Conservation (phyloP, 2,329 filamentous ascomycete species). For the Diaporthe aspalathi region DNA sequence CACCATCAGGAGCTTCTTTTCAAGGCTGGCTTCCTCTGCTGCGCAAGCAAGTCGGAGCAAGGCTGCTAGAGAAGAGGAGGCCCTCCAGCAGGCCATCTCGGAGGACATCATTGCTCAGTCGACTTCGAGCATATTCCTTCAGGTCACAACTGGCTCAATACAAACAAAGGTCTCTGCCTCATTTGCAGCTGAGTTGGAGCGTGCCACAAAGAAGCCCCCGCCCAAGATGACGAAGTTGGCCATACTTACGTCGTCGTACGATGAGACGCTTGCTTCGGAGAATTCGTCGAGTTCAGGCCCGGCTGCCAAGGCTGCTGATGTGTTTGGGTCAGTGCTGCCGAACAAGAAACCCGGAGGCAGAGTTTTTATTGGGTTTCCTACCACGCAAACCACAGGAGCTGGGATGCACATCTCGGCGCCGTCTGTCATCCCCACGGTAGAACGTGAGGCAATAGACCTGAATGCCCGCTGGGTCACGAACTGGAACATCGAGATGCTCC, state of each 20-base stretch:
- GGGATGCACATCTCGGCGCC: conserved; percentile 95
- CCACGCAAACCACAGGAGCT: conserved; percentile 94
- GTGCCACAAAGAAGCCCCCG: conserved; percentile 96
- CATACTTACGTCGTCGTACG: conserved; percentile 90
- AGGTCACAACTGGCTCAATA: conserved; percentile 86
- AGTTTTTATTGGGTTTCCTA: conserved; percentile 98
- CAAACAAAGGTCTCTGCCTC: conserved; percentile 77
- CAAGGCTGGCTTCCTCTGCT: conserved; percentile 72
- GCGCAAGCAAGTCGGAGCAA: conserved; percentile 66
- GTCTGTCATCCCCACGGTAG: conserved; percentile 96
- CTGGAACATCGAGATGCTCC: conserved; percentile 95
- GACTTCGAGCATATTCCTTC: conserved; percentile 85
- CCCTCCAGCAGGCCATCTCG: conserved; percentile 69
- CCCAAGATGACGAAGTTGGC: conserved; percentile 88
- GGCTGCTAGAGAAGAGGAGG: conserved; percentile 71
- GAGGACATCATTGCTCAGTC: conserved; percentile 79
- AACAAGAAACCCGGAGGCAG: conserved; percentile 84
- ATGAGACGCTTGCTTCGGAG: conserved; percentile 77
- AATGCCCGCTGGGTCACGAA: conserved; percentile 94
- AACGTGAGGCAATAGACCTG: conserved; percentile 95
- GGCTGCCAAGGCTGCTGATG: conserved; percentile 73
- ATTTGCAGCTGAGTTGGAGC: conserved; percentile 87
- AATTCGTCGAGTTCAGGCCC: conserved; percentile 59
- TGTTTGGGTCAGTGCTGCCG: conserved; percentile 91
- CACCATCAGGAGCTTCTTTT: conserved; percentile 83